Conservation (phyloP, 768 basidiomycete genomes). For the Phaeotremella skinneri region DNA sequence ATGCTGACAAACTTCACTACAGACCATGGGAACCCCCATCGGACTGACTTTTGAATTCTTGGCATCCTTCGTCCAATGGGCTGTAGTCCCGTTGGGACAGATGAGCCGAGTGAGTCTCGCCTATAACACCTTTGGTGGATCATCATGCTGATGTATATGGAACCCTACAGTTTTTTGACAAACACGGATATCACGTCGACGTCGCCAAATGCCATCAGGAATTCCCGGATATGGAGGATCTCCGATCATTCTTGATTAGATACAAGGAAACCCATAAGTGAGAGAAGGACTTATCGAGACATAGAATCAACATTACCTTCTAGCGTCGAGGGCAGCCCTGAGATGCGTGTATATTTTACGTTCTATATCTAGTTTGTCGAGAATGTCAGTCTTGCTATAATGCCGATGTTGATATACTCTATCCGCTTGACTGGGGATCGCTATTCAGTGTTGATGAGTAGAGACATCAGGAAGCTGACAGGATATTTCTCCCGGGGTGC, state of each 20-base stretch:
- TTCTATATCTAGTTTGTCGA: no score
- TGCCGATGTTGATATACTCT: no score
- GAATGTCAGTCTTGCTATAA: neutral
- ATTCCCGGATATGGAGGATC: constrained; percentile 23
- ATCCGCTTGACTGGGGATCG: no score
- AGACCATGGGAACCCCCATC: neutral
- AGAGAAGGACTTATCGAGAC: neutral
- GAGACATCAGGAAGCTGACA: no score
- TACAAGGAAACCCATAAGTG: constrained; percentile 13
- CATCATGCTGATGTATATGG: constrained; percentile 7
- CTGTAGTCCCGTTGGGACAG: constrained; percentile 4
- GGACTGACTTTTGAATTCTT: neutral
- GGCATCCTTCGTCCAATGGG: constrained; percentile 14
- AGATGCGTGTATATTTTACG: no score
- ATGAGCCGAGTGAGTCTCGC: constrained; percentile 16
- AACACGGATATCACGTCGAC: constrained; percentile 23
- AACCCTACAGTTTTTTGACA: constrained; percentile 29
- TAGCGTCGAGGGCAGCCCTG: no score
- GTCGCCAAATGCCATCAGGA: constrained; percentile 13
- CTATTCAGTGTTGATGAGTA: no score
- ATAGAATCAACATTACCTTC: no score
- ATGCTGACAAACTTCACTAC: neutral
- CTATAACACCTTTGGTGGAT: neutral
- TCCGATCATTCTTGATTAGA: constrained; percentile 19
- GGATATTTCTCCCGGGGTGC: no score